Evolutionary conservation across 805 yeast species (phyloP), one percentile per base, ranked within the genome.

Genomic region (Candida insectalens): DNA sequence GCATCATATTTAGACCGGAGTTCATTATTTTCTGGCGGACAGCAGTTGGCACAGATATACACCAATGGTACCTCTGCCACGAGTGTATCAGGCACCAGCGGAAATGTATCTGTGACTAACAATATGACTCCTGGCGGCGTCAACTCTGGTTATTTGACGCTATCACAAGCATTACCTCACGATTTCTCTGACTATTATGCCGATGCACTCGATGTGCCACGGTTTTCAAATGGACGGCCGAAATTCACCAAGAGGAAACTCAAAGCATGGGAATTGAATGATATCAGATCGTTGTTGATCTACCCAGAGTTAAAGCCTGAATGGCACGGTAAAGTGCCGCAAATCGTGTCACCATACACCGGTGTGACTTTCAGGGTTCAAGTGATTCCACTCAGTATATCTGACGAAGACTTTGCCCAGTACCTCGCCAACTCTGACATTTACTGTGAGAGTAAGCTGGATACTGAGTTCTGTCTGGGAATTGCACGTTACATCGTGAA

Each of bases 211-310:
- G 52, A 70, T 17, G 60, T 63, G 25, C 67, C 67, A 36, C 63
- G 69, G 16, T 57, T 73, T 26, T 59, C 67, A 8, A 71, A 71
- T 41, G 80, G 81, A 0, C 59, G 85, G 29, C 84, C 83, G 9
- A 51, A 57, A 18, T 78, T 76, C 53, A 76, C 84, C 0, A 70
- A 68, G 40, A 59, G 85, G 34, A 73, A 70, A 12, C 59, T 81
- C 27, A 58, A 74, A 18, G 81, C 78, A 51, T 81, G 89, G 89
- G 76, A 70, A 31, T 48, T 77, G 33, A 81, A 81, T 51, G 88
- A 79, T 50, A 58, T 77, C 14, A 59, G 89, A 29, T 75, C 85
- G 2, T 52, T 79, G 19, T 56, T 81, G 25, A 74, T 81, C 19
- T 62, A 76, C 16, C 69, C 64, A 21, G 55, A 50, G 18, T 43